phyloP scores from a whole-genome alignment of 305 asterid genomes.

The Andrographis paniculata region DNA sequence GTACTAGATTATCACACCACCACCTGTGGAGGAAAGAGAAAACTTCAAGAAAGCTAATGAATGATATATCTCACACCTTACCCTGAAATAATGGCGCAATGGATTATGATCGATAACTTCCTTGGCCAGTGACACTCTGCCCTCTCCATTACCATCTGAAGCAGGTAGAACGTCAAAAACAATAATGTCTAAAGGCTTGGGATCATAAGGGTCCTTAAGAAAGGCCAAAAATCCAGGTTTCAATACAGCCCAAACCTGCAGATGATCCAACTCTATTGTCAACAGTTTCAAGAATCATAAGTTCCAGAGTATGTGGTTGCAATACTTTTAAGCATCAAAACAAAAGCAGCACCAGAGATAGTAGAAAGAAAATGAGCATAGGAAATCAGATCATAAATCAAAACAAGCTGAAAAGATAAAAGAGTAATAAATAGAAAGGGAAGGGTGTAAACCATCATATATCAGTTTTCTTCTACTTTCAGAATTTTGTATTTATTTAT shows the following conservation, averaged over 20 bases:
- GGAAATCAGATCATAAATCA: too few species aligned
- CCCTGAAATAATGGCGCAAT: conserved; percentile 92
- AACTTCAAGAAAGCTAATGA: conserved; percentile 11
- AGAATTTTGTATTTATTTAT: too few species aligned
- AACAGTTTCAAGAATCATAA: conserved; percentile 2
- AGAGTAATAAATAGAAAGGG: too few species aligned
- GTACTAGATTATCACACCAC: conserved; percentile 1
- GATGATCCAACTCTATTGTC: conserved; percentile 16
- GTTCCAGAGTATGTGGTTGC: conserved; percentile 11
- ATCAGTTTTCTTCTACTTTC: too few species aligned
- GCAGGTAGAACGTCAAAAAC: conserved; percentile 95
- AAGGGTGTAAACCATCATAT: too few species aligned
- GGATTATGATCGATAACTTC: conserved; percentile 90
- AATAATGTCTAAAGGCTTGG: conserved; percentile 78
- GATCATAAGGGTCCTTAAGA: conserved; percentile 83
- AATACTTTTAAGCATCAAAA: conserved; percentile 5
- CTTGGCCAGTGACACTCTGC: conserved; percentile 70
- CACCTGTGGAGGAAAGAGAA: conserved; percentile 12
- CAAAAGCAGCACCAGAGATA: conserved; percentile 10
- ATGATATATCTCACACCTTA: conserved; percentile 20
- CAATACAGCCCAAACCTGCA: conserved; percentile 97
- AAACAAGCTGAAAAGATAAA: too few species aligned
- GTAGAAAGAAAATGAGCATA: conserved; percentile 14
- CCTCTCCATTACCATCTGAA: conserved; percentile 79
- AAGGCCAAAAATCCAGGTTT: conserved; percentile 98